phyloP scores from a whole-genome alignment of 2,329 filamentous ascomycete species.

The Pezicula radicicola region DNA sequence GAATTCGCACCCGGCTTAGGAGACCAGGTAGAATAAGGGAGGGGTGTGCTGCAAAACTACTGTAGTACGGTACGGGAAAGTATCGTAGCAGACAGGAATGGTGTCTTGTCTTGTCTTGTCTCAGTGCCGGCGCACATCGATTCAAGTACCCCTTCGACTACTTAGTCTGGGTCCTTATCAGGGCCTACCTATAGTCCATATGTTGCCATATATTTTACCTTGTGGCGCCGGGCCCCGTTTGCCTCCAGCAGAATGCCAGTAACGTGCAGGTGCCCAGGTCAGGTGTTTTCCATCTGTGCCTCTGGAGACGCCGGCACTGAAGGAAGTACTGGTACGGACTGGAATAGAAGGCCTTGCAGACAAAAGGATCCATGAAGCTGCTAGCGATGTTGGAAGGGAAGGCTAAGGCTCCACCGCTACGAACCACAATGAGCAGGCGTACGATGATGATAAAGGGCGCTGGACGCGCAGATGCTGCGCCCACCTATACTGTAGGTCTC shows the following conservation, averaged over 20 bases:
- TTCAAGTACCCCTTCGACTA: constrained; percentile 13
- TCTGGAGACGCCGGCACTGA: constrained; percentile 19
- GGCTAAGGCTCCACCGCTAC: neutral
- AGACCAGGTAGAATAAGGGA: neutral
- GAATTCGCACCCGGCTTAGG: constrained; percentile 9
- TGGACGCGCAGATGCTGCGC: constrained; percentile 13
- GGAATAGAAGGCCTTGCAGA: constrained; percentile 11
- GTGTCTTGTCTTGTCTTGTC: neutral
- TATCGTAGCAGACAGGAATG: neutral
- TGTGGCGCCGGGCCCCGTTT: constrained; percentile 15
- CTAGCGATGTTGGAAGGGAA: neutral
- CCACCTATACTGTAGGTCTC: constrained; percentile 11
- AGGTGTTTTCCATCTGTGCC: constrained; percentile 7
- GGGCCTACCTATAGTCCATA: neutral
- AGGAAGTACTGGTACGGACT: neutral
- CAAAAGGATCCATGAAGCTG: neutral
- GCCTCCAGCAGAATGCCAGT: constrained; percentile 2
- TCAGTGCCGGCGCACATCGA: too few species aligned
- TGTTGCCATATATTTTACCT: constrained; percentile 7
- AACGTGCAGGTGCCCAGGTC: constrained; percentile 2
- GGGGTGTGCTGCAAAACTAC: neutral
- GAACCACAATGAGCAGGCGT: neutral
- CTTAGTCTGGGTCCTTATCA: constrained; percentile 6
- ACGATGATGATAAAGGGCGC: neutral
- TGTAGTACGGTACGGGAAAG: too few species aligned